Percentiles rank a stretch among this genome's conserved stretches.
phyloP scores from a whole-genome alignment of 2,329 filamentous ascomycete genomes.

The Monilinia polystroma region DNA sequence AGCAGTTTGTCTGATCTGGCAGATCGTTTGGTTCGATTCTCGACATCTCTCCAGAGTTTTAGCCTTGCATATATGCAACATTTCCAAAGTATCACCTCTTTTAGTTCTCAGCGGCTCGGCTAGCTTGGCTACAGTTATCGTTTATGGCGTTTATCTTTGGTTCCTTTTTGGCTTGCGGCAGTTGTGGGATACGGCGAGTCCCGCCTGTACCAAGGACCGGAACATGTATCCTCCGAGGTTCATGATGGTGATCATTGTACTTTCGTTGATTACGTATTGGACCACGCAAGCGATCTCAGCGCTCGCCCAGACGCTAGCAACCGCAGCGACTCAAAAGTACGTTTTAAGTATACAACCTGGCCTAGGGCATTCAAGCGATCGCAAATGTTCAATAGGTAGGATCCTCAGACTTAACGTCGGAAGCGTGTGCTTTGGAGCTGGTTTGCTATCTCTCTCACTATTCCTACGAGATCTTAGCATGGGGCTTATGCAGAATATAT shows the following conservation, averaged over 20 bases:
- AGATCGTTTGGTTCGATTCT: neutral
- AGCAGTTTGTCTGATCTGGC: neutral
- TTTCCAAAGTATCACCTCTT: neutral
- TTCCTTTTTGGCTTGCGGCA: neutral
- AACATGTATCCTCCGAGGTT: neutral
- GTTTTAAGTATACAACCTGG: neutral
- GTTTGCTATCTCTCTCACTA: neutral
- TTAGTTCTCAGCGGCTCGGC: neutral
- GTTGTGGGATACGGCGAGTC: neutral
- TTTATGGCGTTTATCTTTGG: neutral
- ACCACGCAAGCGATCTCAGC: neutral
- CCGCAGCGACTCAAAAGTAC: neutral
- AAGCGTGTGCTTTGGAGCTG: slow-evolving; percentile 6
- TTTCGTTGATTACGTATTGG: slow-evolving; percentile 3
- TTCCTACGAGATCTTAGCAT: neutral
- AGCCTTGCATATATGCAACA: neutral
- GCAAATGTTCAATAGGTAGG: neutral
- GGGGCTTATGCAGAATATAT: neutral
- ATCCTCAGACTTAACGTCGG: neutral
- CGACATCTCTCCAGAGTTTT: neutral
- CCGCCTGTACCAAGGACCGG: neutral
- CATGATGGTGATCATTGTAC: neutral
- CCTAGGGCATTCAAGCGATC: neutral
- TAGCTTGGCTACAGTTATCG: neutral
- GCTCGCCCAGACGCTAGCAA: neutral